Percentiles rank a stretch among this genome's conserved stretches.
Conservation (phyloP, 805 yeast species). For the Spathaspora gorwiae region DNA sequence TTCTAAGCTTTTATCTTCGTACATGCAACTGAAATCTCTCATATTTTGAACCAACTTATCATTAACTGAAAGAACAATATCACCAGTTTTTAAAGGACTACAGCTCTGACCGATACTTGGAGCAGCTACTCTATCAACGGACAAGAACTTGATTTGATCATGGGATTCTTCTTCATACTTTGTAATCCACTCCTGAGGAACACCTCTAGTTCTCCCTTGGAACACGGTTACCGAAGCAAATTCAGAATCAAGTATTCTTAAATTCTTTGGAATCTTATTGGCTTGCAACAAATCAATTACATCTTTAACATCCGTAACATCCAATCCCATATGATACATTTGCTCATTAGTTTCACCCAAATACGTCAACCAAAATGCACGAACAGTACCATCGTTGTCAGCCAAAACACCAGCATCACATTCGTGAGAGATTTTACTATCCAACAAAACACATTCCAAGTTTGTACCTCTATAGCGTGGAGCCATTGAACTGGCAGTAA, state of each 20-base stretch:
- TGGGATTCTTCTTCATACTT: constrained; percentile 57
- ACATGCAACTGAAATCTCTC: constrained; percentile 58
- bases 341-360: constrained; percentile 74
- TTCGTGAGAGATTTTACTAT: constrained; percentile 65
- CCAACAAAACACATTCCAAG: constrained; percentile 70
- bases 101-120: constrained; percentile 25
- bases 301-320: constrained; percentile 57
- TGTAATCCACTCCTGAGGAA: constrained; percentile 76
- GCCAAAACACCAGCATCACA: constrained; percentile 78
- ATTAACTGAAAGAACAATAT: constrained; percentile 68
- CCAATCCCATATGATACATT: constrained; percentile 70
- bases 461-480: constrained; percentile 88
- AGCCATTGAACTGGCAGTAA: constrained; percentile 61
- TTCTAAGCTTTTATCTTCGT: constrained; percentile 37
- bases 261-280: constrained; percentile 44
- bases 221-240: constrained; percentile 62
- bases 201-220: constrained; percentile 82
- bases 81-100: constrained; percentile 56
- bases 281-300: constrained; percentile 54
- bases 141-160: constrained; percentile 69
- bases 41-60: constrained; percentile 60
- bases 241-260: constrained; percentile 75
- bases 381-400: constrained; percentile 70
- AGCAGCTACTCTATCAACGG: constrained; percentile 64
- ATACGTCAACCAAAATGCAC: constrained; percentile 83